Evolutionary conservation across 2,329 filamentous ascomycete species (phyloP).

Genomic region (Aspergillus terreus): DNA sequence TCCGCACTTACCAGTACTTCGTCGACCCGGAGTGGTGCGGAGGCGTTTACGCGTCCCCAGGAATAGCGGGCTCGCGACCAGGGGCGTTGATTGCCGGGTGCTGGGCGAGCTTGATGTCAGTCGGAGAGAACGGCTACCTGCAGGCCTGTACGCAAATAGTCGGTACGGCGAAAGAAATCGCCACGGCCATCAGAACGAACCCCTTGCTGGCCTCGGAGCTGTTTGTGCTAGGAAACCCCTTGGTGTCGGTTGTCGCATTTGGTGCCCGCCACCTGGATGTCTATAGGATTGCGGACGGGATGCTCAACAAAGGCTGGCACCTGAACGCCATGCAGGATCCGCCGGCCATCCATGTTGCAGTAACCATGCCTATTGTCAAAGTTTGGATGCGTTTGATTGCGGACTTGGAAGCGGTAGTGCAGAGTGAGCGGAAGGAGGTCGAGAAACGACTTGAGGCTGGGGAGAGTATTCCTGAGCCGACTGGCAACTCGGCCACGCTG

Average conservation of each 20-base stretch:
- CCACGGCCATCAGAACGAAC: slow-evolving; percentile 66
- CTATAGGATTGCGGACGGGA: slow-evolving; percentile 89
- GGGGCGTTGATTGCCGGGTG: slow-evolving; percentile 93
- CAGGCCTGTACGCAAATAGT: slow-evolving; percentile 85
- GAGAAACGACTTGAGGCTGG: slow-evolving; percentile 58
- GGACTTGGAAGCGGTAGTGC: slow-evolving; percentile 61
- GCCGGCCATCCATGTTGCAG: slow-evolving; percentile 87
- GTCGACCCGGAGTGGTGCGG: slow-evolving; percentile 92
- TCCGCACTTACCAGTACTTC: slow-evolving; percentile 93
- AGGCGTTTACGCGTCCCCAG: slow-evolving; percentile 91
- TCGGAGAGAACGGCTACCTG: slow-evolving; percentile 85
- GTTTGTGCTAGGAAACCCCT: slow-evolving; percentile 74
- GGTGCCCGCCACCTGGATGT: slow-evolving; percentile 73
- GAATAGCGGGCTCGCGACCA: slow-evolving; percentile 84
- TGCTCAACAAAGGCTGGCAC: slow-evolving; percentile 86
- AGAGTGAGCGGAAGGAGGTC: slow-evolving; percentile 75
- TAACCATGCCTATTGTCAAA: slow-evolving; percentile 76
- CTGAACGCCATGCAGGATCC: slow-evolving; percentile 90
- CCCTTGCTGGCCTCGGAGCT: slow-evolving; percentile 69
- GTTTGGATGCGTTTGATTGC: slow-evolving; percentile 65
- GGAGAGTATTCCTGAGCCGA: slow-evolving; percentile 50
- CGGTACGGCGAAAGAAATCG: slow-evolving; percentile 77
- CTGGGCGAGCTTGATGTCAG: slow-evolving; percentile 86
- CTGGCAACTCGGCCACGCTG: slow-evolving; percentile 72
- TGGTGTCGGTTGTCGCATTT: slow-evolving; percentile 90